phyloP scores from a whole-genome alignment of 2,329 filamentous ascomycete species.

The Diaporthe batatas region DNA sequence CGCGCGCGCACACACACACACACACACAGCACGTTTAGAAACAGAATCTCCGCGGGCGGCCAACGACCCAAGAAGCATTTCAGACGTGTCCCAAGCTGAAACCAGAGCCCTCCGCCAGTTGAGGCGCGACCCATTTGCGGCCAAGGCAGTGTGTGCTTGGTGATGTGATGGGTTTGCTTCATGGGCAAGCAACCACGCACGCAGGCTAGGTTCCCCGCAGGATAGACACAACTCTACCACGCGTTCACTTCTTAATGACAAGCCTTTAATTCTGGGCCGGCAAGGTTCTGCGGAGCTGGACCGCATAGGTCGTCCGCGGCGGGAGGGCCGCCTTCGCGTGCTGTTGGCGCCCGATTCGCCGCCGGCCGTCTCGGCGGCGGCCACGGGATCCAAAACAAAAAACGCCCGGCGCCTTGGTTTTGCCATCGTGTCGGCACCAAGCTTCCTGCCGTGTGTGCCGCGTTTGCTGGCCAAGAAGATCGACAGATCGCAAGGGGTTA shows the following conservation, averaged over 20 bases:
- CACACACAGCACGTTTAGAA: background rate
- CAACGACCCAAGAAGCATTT: background rate
- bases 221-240: background rate
- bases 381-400: slow-evolving; percentile 7
- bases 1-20: too few species aligned
- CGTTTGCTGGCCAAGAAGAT: background rate
- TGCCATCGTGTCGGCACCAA: background rate
- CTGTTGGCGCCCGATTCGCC: background rate
- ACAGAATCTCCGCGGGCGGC: background rate
- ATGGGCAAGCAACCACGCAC: background rate
- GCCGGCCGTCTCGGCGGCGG: slow-evolving; percentile 18
- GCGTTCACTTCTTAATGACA: background rate
- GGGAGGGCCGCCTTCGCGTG: background rate
- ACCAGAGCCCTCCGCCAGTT: background rate
- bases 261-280: background rate
- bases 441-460: background rate
- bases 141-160: background rate
- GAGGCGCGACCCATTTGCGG: background rate
- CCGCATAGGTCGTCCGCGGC: background rate
- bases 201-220: background rate
- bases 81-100: background rate
- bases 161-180: background rate
- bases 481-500: background rate
- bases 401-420: slow-evolving; percentile 20
- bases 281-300: background rate